Evolutionary conservation across 169 alveolate genomes (phyloP).

Genomic region (Cryptosporidium viatorum): DNA sequence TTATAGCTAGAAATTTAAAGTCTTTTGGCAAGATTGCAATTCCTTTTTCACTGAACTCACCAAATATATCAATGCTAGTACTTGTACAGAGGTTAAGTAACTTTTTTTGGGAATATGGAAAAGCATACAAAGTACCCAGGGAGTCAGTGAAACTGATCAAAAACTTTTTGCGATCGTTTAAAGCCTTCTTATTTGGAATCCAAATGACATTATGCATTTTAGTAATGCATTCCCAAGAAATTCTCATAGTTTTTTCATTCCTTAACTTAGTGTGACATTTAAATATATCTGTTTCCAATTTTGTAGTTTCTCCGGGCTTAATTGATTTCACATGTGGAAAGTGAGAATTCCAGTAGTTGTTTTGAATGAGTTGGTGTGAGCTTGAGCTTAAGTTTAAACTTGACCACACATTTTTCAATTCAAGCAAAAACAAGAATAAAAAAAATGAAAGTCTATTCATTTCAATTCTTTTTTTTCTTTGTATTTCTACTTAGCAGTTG

Average conservation of each 20-base stretch:
- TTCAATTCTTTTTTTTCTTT: background rate
- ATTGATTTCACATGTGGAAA: background rate
- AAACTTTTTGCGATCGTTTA: background rate
- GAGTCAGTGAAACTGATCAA: conserved; percentile 44
- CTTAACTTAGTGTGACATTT: background rate
- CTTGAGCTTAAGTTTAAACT: background rate
- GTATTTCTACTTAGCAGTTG: background rate
- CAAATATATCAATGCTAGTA: conserved; percentile 26
- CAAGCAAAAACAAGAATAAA: background rate
- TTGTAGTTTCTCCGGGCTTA: background rate
- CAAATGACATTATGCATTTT: conserved; percentile 24
- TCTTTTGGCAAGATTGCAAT: conserved; percentile 8
- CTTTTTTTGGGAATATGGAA: conserved; percentile 41
- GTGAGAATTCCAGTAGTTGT: conserved; percentile 36
- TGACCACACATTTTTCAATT: background rate
- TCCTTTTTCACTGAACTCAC: background rate
- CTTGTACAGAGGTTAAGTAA: conserved; percentile 47
- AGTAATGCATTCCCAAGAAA: conserved; percentile 61
- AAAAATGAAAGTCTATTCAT: background rate
- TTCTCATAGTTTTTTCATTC: background rate
- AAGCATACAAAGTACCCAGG: conserved; percentile 35
- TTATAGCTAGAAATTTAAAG: conserved; percentile 29
- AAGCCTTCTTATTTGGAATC: conserved; percentile 31
- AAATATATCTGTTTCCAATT: conserved; percentile 30
- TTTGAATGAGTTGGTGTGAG: background rate